Percentiles rank a stretch among this genome's conserved stretches.
Evolutionary conservation across 371 early-diverging fungal species (phyloP).

Genomic region (Pancytospora epiphaga): DNA sequence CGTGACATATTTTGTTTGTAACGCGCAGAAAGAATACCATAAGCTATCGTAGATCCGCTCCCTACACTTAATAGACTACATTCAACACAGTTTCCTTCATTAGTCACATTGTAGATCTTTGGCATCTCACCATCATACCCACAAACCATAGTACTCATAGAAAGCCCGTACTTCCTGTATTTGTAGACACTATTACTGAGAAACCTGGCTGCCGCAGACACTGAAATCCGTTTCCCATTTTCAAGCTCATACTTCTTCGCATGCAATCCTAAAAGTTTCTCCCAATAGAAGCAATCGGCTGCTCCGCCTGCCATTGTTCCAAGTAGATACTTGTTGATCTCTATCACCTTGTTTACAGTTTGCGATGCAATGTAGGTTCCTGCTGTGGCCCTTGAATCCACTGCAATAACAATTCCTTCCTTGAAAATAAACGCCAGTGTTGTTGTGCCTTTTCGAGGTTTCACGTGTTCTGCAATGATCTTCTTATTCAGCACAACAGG

Average conservation of each 20-base stretch:
- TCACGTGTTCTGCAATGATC: constrained; percentile 14
- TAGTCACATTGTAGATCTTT: constrained; percentile 88
- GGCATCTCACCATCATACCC: constrained; percentile 98
- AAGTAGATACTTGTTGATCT: constrained; percentile 92
- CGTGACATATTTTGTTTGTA: constrained; percentile 77
- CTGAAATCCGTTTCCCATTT: constrained; percentile 86
- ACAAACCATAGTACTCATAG: constrained; percentile 97
- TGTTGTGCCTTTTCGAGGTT: constrained; percentile 81
- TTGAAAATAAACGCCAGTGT: constrained; percentile 94
- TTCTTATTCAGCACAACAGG: constrained; percentile 9
- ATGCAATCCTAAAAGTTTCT: constrained; percentile 85
- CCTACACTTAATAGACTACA: constrained; percentile 89
- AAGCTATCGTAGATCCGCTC: constrained; percentile 86
- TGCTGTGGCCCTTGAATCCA: constrained; percentile 93
- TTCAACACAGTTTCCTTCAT: constrained; percentile 80
- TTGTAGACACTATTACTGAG: constrained; percentile 83
- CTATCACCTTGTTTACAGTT: constrained; percentile 95
- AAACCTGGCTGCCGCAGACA: constrained; percentile 91
- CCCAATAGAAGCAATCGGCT: constrained; percentile 99
- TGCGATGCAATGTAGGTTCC: constrained; percentile 94
- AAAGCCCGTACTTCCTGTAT: constrained; percentile 94
- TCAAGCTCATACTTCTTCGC: constrained; percentile 76
- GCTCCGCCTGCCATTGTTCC: constrained; percentile 99
- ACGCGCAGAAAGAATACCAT: constrained; percentile 81
- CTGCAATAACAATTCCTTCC: constrained; percentile 89